Conservation (phyloP, 768 basidiomycete genomes). For the Xerocomus brunneocitrinus region DNA sequence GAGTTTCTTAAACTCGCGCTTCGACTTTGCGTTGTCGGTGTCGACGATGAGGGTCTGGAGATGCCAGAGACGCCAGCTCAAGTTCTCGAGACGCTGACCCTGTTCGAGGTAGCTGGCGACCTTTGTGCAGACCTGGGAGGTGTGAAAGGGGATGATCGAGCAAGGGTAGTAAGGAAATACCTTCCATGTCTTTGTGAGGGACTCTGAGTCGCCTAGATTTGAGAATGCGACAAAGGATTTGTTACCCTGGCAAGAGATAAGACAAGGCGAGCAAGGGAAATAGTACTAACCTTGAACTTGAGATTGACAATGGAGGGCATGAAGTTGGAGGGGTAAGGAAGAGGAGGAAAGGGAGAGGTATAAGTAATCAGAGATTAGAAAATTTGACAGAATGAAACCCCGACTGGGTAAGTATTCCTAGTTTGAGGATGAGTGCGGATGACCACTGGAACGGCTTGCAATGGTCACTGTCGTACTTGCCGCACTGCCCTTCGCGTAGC, state of each 20-base stretch:
- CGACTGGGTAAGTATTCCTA: constrained; percentile 20
- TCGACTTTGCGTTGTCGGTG: constrained; percentile 80
- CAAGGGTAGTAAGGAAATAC: constrained; percentile 34
- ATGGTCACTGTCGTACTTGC: too few species aligned
- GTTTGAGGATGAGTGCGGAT: neutral
- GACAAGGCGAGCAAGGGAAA: neutral
- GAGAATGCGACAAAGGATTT: constrained; percentile 93
- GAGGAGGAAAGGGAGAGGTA: constrained; percentile 8
- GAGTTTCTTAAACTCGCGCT: constrained; percentile 87
- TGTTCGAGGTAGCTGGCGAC: constrained; percentile 89
- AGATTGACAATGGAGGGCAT: constrained; percentile 84
- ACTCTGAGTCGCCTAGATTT: constrained; percentile 79
- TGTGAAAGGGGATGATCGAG: constrained; percentile 5
- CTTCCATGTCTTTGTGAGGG: constrained; percentile 90
- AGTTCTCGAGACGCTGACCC: constrained; percentile 86
- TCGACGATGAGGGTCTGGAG: constrained; percentile 90
- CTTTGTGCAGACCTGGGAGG: constrained; percentile 74
- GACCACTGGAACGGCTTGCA: constrained; percentile 11
- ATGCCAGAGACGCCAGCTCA: constrained; percentile 91
- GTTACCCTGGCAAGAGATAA: constrained; percentile 59
- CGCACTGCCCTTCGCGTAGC: constrained; percentile 11
- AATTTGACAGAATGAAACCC: constrained; percentile 32
- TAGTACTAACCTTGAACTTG: constrained; percentile 67
- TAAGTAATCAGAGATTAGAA: constrained; percentile 7
- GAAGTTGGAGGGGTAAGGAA: constrained; percentile 6